Evolutionary conservation across 1,139 yeast genomes (phyloP).

Genomic region (Candida neerlandica): DNA sequence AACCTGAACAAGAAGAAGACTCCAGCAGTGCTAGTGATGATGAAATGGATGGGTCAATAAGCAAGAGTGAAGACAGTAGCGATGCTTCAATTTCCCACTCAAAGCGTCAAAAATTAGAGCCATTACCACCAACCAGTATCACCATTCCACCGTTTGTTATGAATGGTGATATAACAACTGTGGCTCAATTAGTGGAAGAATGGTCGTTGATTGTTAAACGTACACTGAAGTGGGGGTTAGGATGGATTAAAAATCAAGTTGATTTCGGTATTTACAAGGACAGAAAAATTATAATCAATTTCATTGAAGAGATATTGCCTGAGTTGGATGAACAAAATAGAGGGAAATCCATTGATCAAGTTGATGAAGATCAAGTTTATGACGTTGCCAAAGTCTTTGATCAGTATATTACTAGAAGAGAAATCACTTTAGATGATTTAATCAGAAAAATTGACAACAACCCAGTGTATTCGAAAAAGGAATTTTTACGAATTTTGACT

Average conservation of each 20-base stretch:
- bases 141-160: slow-evolving; percentile 16
- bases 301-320: slow-evolving; percentile 16
- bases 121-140: slow-evolving; percentile 12
- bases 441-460: slow-evolving; percentile 14
- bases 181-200: slow-evolving; percentile 19
- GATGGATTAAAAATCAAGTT: slow-evolving; percentile 17
- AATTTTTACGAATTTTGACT: slow-evolving; percentile 16
- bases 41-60: slow-evolving; percentile 9
- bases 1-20: slow-evolving; percentile 1
- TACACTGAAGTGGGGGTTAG: slow-evolving; percentile 14
- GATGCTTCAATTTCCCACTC: slow-evolving; percentile 1
- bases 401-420: slow-evolving; percentile 16
- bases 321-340: slow-evolving; percentile 8
- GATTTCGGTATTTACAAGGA: slow-evolving; percentile 15
- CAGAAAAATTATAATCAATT: slow-evolving; percentile 15
- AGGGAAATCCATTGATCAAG: slow-evolving; percentile 6
- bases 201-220: slow-evolving; percentile 16
- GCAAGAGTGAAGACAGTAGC: slow-evolving; percentile 1
- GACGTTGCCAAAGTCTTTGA: slow-evolving; percentile 18
- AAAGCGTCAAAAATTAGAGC: slow-evolving; percentile 13
- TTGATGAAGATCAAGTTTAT: slow-evolving; percentile 11
- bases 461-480: slow-evolving; percentile 16
- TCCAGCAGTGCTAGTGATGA: slow-evolving; percentile 12
- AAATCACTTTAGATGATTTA: slow-evolving; percentile 14
- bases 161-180: slow-evolving; percentile 16